Evolutionary conservation across 2,329 filamentous ascomycete species (phyloP), one percentile per base, ranked within the genome.

Genomic region (Ophidiomyces ophidiicola): DNA sequence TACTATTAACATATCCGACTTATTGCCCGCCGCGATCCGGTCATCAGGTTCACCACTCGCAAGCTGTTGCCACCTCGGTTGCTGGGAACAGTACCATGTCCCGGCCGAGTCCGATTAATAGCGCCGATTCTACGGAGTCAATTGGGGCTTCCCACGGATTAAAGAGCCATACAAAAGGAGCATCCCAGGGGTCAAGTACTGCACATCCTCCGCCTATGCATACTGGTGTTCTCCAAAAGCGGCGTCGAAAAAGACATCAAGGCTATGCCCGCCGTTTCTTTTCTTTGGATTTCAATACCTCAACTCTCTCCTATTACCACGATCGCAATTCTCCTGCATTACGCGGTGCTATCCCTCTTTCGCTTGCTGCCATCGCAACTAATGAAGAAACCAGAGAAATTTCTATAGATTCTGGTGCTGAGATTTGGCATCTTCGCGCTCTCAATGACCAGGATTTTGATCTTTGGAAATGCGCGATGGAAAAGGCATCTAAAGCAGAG

Each of bases 281-380:
- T 63, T 94, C 88, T 0, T 70, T 98, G 39, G 90, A 98, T 59
- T 96, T 87, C 56, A 86, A 82, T 3, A 87, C 88, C 0, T 93
- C 83, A 45, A 96, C 90, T 0, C 67, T 98, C 21, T 96, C 90
- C 0, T 98, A 98, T 64, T 98, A 94, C 57, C 83, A 92, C 56
- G 90, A 88, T 58, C 80, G 85, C 32, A 88, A 92, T 55, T 94
- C 88, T 4, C 92, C 88, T 4, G 86, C 88, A 1, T 68, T 98
- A 30, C 77, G 90, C 44, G 90, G 90, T 12, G 86, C 90, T 5
- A 90, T 98, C 36, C 90, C 90, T 0, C 70, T 98, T 6, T 90
- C 85, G 18, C 66, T 98, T 36, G 90, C 90, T 11, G 90, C 85
- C 3, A 82, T 98, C 43, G 83, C 87, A 3, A 85, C 85, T 5